A percentile compares a stretch with the other conserved stretches of the same genome.
Evolutionary conservation across 2,329 filamentous ascomycete genomes (phyloP).

Genomic region (Pestalotiopsis sp.): DNA sequence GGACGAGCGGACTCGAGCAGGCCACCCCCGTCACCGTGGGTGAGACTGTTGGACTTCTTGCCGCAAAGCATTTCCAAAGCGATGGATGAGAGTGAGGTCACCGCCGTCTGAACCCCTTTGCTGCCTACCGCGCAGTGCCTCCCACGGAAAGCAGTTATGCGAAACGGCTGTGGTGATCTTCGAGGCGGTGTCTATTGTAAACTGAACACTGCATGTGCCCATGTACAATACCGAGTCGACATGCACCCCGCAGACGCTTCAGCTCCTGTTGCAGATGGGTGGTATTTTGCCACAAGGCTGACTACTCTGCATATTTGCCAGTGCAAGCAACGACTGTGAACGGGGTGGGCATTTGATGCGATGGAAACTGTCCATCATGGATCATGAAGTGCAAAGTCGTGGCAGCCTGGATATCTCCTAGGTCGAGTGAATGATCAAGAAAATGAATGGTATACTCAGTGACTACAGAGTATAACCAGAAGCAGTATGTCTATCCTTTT

Average conservation of each 20-base stretch:
- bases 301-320: not conserved
- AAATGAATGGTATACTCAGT: not conserved
- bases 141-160: not conserved
- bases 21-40: not conserved
- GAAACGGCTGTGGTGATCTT: not conserved
- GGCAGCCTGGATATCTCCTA: not conserved
- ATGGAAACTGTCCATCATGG: too few relatives aligned
- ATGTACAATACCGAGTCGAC: not conserved
- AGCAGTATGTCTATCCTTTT: not conserved
- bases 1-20: not conserved
- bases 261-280: not conserved
- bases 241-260: not conserved
- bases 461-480: not conserved
- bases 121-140: not conserved
- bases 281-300: not conserved
- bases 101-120: not conserved
- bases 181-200: not conserved
- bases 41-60: not conserved
- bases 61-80: not conserved
- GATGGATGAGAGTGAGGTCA: not conserved
- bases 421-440: too few relatives aligned
- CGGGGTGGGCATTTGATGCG: too few relatives aligned
- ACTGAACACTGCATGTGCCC: not conserved
- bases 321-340: not conserved
- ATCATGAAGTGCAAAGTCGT: too few relatives aligned